A percentile compares a stretch with the other conserved stretches of the same genome.
Conservation (phyloP, 2,329 filamentous ascomycete genomes). For the Verticillium albo-atrum region DNA sequence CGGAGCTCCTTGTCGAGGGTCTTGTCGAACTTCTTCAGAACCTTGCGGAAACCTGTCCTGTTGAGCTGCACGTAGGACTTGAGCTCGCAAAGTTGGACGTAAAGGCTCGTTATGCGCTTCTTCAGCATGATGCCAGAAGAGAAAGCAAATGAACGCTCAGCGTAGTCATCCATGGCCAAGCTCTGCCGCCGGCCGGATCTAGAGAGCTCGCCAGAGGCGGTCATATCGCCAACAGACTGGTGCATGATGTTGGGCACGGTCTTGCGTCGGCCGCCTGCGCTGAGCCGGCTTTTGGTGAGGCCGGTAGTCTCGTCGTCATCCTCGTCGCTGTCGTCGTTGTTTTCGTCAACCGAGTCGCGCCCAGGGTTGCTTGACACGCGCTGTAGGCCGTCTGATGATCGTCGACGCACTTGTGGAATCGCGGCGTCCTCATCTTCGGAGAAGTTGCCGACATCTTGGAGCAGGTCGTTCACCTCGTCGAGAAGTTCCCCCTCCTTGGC, state of each 20-base stretch:
- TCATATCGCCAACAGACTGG: slow-evolving; percentile 51
- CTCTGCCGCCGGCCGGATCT: slow-evolving; percentile 59
- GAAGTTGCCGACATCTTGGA: slow-evolving; percentile 67
- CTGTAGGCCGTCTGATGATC: slow-evolving; percentile 15
- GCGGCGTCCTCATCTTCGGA: slow-evolving; percentile 36
- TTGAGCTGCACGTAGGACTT: slow-evolving; percentile 96
- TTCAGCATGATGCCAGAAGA: slow-evolving; percentile 79
- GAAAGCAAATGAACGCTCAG: slow-evolving; percentile 65
- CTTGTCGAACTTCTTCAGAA: slow-evolving; percentile 98
- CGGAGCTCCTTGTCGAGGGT: slow-evolving; percentile 81
- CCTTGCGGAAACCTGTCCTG: slow-evolving; percentile 92
- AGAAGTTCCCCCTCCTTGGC: slow-evolving; percentile 86
- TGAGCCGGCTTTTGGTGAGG: slow-evolving; percentile 40
- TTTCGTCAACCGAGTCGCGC: slow-evolving; percentile 49
- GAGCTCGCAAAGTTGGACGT: slow-evolving; percentile 90
- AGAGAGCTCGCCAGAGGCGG: slow-evolving; percentile 56
- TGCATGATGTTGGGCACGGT: slow-evolving; percentile 29
- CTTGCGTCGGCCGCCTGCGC: slow-evolving; percentile 31
- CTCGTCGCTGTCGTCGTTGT: slow-evolving; percentile 57
- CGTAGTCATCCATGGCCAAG: slow-evolving; percentile 69
- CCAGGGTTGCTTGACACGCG: slow-evolving; percentile 33
- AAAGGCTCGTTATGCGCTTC: slow-evolving; percentile 81
- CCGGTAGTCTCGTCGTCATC: slow-evolving; percentile 59
- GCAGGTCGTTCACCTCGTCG: slow-evolving; percentile 72
- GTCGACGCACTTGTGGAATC: slow-evolving; percentile 1